Conservation (phyloP, 192 early-diverging fungal species). For the Chytriomyces sp. region DNA sequence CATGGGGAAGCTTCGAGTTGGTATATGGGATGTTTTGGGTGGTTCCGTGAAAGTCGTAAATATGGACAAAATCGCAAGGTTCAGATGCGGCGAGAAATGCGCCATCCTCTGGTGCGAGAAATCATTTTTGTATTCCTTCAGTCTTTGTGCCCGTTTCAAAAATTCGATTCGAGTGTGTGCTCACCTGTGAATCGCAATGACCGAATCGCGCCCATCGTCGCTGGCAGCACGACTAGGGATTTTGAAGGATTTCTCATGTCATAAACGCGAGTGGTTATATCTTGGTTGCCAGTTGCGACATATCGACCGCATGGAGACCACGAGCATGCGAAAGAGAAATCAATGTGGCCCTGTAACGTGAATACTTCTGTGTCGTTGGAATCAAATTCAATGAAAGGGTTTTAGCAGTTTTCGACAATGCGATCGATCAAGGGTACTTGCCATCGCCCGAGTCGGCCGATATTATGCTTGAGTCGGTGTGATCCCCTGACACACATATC, state of each 20-base stretch:
- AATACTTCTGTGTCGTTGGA: background rate
- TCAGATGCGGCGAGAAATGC: slow-evolving; percentile 62
- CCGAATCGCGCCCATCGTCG: slow-evolving; percentile 62
- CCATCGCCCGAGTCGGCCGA: slow-evolving; percentile 55
- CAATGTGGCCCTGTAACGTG: slow-evolving; percentile 63
- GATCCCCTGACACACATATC: slow-evolving; percentile 63
- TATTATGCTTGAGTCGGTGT: slow-evolving; percentile 52
- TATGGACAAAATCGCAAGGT: slow-evolving; percentile 71
- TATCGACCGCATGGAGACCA: slow-evolving; percentile 63
- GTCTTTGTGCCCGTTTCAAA: background rate
- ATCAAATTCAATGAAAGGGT: background rate
- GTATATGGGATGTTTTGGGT: slow-evolving; percentile 21
- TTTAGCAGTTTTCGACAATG: background rate
- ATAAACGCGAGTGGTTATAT: slow-evolving; percentile 62
- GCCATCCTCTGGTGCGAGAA: slow-evolving; percentile 46
- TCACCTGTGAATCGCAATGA: slow-evolving; percentile 60
- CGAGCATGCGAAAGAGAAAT: slow-evolving; percentile 72
- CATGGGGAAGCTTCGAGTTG: slow-evolving; percentile 8
- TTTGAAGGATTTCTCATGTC: slow-evolving; percentile 62
- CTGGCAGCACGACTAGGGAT: slow-evolving; percentile 56
- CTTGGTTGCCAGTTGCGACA: slow-evolving; percentile 72
- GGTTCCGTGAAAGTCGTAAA: slow-evolving; percentile 39
- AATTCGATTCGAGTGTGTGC: background rate
- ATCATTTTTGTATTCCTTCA: too few species aligned
- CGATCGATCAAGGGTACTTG: slow-evolving; percentile 19